Percentiles rank a stretch among this genome's conserved stretches.
phyloP scores from a whole-genome alignment of 345 rosid genomes.

The Citrus inodora region DNA sequence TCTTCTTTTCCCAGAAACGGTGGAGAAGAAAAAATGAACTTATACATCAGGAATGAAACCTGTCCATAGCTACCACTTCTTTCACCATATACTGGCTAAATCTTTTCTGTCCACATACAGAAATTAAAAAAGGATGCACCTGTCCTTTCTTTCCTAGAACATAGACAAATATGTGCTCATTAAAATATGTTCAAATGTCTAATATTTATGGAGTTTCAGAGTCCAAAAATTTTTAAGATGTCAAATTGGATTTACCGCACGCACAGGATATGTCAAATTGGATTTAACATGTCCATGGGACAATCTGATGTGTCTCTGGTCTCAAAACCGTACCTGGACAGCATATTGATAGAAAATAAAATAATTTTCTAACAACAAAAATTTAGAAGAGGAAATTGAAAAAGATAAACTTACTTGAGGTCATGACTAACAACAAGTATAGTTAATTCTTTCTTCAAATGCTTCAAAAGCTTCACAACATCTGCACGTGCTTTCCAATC shows the following conservation, averaged over 20 bases:
- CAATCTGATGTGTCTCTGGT: background rate
- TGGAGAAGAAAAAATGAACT: background rate
- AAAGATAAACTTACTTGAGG: conserved; percentile 57
- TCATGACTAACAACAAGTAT: conserved; percentile 92
- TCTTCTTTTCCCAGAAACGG: background rate
- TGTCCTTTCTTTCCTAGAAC: background rate
- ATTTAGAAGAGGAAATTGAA: conserved; percentile 11
- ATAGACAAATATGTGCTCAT: too few relatives aligned
- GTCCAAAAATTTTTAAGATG: too few relatives aligned
- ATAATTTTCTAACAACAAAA: background rate
- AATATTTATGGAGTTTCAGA: background rate
- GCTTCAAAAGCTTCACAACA: conserved; percentile 80
- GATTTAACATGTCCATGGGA: background rate
- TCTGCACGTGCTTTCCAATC: conserved; percentile 97
- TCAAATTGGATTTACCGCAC: too few relatives aligned
- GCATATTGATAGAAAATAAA: background rate
- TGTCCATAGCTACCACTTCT: background rate
- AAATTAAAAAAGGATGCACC: background rate
- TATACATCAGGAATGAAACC: background rate
- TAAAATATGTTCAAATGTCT: background rate
- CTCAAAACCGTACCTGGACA: background rate
- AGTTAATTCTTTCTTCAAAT: conserved; percentile 78
- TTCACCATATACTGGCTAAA: background rate
- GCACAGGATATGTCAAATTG: background rate
- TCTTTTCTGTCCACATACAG: background rate